Evolutionary conservation across 257 asterid species (phyloP).

Genomic region (Scutellaria minor): DNA sequence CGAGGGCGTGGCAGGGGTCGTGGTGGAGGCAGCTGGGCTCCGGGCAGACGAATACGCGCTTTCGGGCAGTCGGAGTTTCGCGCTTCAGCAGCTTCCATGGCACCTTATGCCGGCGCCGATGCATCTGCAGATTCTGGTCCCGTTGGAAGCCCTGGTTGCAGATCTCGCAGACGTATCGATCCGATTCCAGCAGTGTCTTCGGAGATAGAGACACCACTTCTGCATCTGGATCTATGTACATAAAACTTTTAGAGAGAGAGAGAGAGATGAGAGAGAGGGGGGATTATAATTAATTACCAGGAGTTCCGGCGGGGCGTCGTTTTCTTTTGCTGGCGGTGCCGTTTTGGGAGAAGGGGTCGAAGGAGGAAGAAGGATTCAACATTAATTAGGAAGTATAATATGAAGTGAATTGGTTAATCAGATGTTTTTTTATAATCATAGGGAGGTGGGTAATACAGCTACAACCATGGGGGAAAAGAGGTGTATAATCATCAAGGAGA

Average conservation of each 20-base stretch:
- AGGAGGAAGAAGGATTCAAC: constrained; percentile 43
- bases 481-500: constrained; percentile 17
- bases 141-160: constrained; percentile 93
- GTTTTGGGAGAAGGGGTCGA: constrained; percentile 45
- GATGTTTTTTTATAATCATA: too few species aligned
- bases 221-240: constrained; percentile 84
- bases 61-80: constrained; percentile 48
- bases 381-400: constrained; percentile 23
- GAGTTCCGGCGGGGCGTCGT: constrained; percentile 91
- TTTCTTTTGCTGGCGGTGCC: constrained; percentile 51
- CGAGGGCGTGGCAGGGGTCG: constrained; percentile 79
- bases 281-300: constrained; percentile 48
- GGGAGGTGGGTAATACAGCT: constrained; percentile 3
- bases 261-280: too few species aligned
- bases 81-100: constrained; percentile 94
- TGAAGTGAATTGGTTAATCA: too few species aligned
- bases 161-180: constrained; percentile 93
- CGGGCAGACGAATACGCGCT: constrained; percentile 74
- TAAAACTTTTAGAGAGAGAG: not conserved
- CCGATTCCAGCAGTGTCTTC: constrained; percentile 79
- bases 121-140: constrained; percentile 96
- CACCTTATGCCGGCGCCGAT: constrained; percentile 80
- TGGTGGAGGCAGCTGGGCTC: constrained; percentile 79
- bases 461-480: constrained; percentile 33
- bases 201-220: constrained; percentile 89